phyloP scores from a whole-genome alignment of 192 early-diverging fungal genomes.

The Chytriomyces confervae region DNA sequence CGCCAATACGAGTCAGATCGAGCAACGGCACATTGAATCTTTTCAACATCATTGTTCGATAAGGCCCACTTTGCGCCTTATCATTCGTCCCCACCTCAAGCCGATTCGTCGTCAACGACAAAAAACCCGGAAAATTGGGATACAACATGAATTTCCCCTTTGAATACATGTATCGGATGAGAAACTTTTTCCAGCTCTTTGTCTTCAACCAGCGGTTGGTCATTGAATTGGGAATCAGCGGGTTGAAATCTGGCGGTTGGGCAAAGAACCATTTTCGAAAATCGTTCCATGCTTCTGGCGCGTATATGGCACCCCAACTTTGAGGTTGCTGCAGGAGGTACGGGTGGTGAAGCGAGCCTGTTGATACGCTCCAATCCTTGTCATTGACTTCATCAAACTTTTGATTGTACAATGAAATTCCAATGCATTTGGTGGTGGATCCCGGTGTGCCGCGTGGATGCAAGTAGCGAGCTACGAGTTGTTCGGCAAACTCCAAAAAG shows the following conservation, averaged over 20 bases:
- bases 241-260: conserved; percentile 17
- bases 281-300: conserved; percentile 33
- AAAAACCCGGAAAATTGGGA: conserved; percentile 31
- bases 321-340: conserved; percentile 39
- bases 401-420: conserved; percentile 37
- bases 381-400: conserved; percentile 38
- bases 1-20: conserved; percentile 15
- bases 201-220: conserved; percentile 36
- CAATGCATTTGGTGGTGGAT: conserved; percentile 25
- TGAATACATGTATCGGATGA: conserved; percentile 35
- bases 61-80: conserved; percentile 3
- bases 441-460: conserved; percentile 17
- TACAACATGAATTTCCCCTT: conserved; percentile 34
- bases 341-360: conserved; percentile 4
- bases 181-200: conserved; percentile 37
- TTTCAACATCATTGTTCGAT: conserved; percentile 13
- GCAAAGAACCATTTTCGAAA: conserved; percentile 35
- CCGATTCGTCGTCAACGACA: conserved; percentile 36
- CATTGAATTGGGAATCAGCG: conserved; percentile 28
- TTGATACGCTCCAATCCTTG: conserved; percentile 10
- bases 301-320: conserved; percentile 39
- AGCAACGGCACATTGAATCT: conserved; percentile 33
- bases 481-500: conserved; percentile 42
- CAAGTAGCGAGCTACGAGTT: conserved; percentile 35
- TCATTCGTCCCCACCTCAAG: conserved; percentile 38